phyloP scores from a whole-genome alignment of 2,329 filamentous ascomycete genomes.

The Beauveria varroae region DNA sequence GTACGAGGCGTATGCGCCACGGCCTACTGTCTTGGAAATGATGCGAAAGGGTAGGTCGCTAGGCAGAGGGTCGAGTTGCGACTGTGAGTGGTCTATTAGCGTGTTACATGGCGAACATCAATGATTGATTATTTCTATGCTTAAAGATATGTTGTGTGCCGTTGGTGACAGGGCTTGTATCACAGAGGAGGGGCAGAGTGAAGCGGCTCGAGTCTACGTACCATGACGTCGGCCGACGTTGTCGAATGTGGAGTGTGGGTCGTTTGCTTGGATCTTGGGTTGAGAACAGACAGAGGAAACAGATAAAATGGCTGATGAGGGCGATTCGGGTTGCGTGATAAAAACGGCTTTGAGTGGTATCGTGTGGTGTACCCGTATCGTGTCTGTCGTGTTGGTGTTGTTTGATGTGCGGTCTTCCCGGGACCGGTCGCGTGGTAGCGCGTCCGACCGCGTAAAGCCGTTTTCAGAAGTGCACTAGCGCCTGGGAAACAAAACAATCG shows the following conservation, averaged over 20 bases:
- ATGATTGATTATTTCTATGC: background rate
- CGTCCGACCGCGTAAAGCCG: constrained; percentile 31
- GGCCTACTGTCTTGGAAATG: constrained; percentile 91
- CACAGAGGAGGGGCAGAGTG: background rate
- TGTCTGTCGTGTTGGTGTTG: background rate
- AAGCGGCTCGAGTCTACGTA: constrained; percentile 22
- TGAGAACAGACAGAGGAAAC: background rate
- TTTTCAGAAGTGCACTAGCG: constrained; percentile 10
- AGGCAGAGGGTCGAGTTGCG: constrained; percentile 82
- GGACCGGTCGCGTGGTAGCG: constrained; percentile 14
- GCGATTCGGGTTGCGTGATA: background rate
- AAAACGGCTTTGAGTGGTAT: background rate
- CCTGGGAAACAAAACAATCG: background rate
- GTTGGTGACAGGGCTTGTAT: too few relatives aligned
- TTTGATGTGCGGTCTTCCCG: background rate
- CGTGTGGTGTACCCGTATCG: background rate
- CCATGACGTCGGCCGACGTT: constrained; percentile 31
- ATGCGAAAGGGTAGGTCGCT: constrained; percentile 83
- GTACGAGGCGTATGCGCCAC: constrained; percentile 95
- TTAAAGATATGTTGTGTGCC: background rate
- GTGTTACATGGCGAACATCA: constrained; percentile 23
- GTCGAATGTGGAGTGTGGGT: too few relatives aligned
- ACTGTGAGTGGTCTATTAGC: constrained; percentile 54
- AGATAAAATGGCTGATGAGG: background rate
- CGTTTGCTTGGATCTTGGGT: too few relatives aligned